phyloP scores from a whole-genome alignment of 2,329 filamentous ascomycete species.

The Colletotrichum orbiculare region DNA sequence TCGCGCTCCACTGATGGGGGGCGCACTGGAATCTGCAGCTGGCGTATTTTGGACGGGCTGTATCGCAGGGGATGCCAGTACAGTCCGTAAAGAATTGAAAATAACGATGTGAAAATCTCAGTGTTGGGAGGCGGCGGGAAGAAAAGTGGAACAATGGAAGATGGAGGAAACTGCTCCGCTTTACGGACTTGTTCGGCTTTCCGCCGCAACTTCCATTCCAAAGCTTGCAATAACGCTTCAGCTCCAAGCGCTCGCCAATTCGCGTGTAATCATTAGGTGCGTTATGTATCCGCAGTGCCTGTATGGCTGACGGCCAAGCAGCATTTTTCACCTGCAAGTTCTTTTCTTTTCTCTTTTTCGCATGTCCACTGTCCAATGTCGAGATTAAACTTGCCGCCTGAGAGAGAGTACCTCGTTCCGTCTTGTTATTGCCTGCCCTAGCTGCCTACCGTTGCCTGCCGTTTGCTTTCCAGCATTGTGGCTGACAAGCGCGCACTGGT shows the following conservation, averaged over 20 bases:
- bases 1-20: slow-evolving; percentile 13
- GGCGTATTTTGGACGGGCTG: slow-evolving; percentile 5
- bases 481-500: no score
- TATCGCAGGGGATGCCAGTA: no score
- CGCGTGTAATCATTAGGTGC: background rate
- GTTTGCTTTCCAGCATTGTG: no score
- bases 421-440: no score
- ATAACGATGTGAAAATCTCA: background rate
- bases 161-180: background rate
- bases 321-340: no score
- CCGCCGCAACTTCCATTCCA: no score
- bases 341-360: no score
- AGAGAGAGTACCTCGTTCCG: background rate
- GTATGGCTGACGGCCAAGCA: no score
- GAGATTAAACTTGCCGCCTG: no score
- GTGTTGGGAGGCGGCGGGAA: background rate
- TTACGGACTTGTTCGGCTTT: background rate
- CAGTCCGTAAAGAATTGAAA: background rate
- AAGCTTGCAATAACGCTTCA: no score
- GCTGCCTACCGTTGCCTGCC: slow-evolving; percentile 1
- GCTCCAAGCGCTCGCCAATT: no score
- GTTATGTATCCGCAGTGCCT: background rate
- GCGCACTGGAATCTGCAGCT: slow-evolving; percentile 19
- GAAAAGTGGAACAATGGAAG: background rate
- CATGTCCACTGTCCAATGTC: no score